Percentiles rank a stretch among this genome's conserved stretches.
Evolutionary conservation across 441 rosid genomes (phyloP).

Genomic region (Corymbia calophylla): DNA sequence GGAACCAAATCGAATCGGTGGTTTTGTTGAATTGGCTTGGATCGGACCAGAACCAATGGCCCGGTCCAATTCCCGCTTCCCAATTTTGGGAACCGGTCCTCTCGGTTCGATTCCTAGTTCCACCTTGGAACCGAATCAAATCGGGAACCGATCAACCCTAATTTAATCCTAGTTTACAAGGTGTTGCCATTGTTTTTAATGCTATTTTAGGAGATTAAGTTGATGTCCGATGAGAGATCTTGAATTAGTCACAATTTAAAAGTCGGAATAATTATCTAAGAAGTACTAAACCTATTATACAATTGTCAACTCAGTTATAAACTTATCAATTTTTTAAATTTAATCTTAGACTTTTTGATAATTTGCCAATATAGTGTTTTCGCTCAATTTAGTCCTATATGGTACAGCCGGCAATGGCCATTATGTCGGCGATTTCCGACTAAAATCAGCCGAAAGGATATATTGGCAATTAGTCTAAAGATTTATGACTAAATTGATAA

Average conservation of each 20-base stretch:
- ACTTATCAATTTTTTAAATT: too few relatives aligned
- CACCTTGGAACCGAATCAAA: too few relatives aligned
- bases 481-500: background rate
- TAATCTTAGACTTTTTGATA: too few relatives aligned
- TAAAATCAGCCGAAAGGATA: accelerated
- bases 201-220: background rate
- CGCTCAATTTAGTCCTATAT: too few relatives aligned
- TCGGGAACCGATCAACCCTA: too few relatives aligned
- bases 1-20: too few relatives aligned
- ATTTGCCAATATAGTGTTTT: too few relatives aligned
- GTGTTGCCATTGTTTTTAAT: background rate
- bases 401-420: background rate
- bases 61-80: too few relatives aligned
- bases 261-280: background rate
- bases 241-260: background rate
- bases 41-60: too few relatives aligned
- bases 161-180: background rate
- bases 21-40: too few relatives aligned
- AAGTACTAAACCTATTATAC: background rate
- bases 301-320: accelerated
- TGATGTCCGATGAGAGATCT: background rate
- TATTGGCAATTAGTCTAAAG: background rate
- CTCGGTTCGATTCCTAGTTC: too few relatives aligned
- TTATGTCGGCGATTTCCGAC: background rate
- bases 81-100: too few relatives aligned